Evolutionary conservation across 352 stramenopile species (phyloP), one percentile per base, ranked within the genome.

Genomic region (Blastocystis sp.): DNA sequence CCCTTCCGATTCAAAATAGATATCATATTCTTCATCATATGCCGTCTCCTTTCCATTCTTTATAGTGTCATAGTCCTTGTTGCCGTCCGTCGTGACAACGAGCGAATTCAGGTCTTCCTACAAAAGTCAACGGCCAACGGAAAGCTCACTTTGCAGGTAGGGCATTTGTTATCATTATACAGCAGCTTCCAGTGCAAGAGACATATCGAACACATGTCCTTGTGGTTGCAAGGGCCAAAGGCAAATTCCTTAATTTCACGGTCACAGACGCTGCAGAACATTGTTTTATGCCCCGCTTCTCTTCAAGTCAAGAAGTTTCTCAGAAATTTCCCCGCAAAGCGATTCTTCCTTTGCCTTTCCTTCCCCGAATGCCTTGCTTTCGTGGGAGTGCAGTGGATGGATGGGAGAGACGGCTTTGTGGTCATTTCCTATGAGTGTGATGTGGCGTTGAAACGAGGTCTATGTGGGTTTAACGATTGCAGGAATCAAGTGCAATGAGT

Each of bases 191-290:
- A 81, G 28, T 81, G 71, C 38, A 81, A 38, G 48, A 81, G 64
- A 42, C 71, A 81, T 34, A 66, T 81, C 10, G 71, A 45, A 59
- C 71, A 81, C 14, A 81, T n/a, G 48, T 81, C 71, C 45, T 64
- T 81, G 71, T 81, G 71, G 52, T 81, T 65, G 48, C 71, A 81
- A 64, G 71, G 48, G 24, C 71, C 71, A 81, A 81, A 81, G 14
- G 71, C 71, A 59, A 81, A 81, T 42, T 81, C 71, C 7, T 42
- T 17, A 52, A 81, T 81, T 40, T 57, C 40, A 59, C 28, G 43
- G 40, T 54, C 64, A 64, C 71, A 81, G n/a, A 81, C 71, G 24
- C 48, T 63, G 43, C 71, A 81, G 43, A 24, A 66, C 71, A 81
- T 81, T 28, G 28, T 21, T 34, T 34, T 34, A 34, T 34, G 28